A percentile compares a stretch with the other conserved stretches of the same genome.
Conservation (phyloP, 2,329 filamentous ascomycete species). For the Aspergillus unguis region DNA sequence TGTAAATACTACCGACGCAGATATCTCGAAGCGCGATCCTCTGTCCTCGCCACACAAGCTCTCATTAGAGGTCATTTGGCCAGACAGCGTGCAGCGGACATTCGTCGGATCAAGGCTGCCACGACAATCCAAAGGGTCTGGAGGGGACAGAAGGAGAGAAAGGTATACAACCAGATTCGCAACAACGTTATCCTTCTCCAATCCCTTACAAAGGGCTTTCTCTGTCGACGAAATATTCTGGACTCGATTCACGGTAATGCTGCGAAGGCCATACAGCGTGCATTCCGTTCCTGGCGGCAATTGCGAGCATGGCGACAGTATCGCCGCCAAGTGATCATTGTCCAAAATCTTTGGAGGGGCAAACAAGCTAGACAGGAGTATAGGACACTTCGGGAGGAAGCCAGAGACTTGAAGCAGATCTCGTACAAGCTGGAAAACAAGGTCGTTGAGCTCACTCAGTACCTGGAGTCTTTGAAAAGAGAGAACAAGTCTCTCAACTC, state of each 20-base stretch:
- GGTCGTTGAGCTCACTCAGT: constrained; percentile 96
- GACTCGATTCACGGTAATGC: constrained; percentile 92
- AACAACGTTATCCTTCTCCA: constrained; percentile 84
- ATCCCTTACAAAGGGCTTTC: constrained; percentile 84
- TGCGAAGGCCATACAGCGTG: constrained; percentile 82
- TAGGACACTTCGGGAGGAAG: constrained; percentile 89
- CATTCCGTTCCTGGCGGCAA: constrained; percentile 78
- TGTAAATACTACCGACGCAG: constrained; percentile 92
- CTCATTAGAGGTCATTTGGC: constrained; percentile 73
- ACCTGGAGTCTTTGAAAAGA: constrained; percentile 82
- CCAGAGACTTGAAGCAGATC: constrained; percentile 97
- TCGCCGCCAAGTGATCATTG: constrained; percentile 80
- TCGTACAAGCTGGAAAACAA: constrained; percentile 99
- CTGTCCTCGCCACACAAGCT: constrained; percentile 77
- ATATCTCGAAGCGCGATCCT: constrained; percentile 80
- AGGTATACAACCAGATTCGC: constrained; percentile 72
- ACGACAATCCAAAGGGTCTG: constrained; percentile 94
- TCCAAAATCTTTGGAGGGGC: constrained; percentile 92
- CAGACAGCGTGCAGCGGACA: constrained; percentile 72
- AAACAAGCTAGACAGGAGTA: constrained; percentile 76
- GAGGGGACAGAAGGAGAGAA: constrained; percentile 87
- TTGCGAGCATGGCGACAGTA: constrained; percentile 82
- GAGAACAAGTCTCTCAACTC: constrained; percentile 87
- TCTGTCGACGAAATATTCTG: constrained; percentile 87
- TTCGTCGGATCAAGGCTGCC: constrained; percentile 78